These are phyloP conservation scores for Discostella pseudostelligera DNA, from an alignment of 108 stramenopile species.

Conservation along the genomic window DNA sequence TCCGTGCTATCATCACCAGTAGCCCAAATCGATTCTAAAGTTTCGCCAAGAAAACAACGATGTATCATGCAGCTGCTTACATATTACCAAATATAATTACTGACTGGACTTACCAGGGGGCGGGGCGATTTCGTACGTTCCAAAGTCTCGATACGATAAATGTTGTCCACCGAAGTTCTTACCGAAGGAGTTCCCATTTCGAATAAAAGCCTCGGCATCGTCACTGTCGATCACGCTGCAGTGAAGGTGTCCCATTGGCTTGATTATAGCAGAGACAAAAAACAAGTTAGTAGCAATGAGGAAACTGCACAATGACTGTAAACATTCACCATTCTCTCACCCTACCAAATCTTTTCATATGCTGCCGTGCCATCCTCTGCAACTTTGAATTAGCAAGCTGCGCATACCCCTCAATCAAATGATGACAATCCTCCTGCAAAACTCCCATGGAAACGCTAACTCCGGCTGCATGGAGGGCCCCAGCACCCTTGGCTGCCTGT, in stretches of 20 bases:
- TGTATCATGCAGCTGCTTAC: too few relatives aligned
- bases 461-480: constrained; percentile 60
- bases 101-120: constrained; percentile 46
- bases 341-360: constrained; percentile 48
- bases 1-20: constrained; percentile 27
- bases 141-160: constrained; percentile 74
- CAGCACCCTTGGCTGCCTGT: constrained; percentile 60
- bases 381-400: constrained; percentile 57
- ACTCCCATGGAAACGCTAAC: constrained; percentile 69
- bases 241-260: constrained; percentile 81
- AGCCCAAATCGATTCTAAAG: constrained; percentile 75
- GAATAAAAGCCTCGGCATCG: constrained; percentile 78
- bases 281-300: neutral
- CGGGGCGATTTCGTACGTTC: constrained; percentile 79
- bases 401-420: constrained; percentile 58
- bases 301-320: neutral
- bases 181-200: constrained; percentile 84
- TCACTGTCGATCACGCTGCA: constrained; percentile 83
- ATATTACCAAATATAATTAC: neutral
- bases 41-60: too few relatives aligned
- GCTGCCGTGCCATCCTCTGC: constrained; percentile 67
- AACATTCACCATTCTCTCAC: neutral
- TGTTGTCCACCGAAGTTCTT: constrained; percentile 73
- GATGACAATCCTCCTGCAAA: constrained; percentile 49
- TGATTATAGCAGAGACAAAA: neutral